phyloP scores from a whole-genome alignment of 805 yeast genomes.

The Candida koratica region DNA sequence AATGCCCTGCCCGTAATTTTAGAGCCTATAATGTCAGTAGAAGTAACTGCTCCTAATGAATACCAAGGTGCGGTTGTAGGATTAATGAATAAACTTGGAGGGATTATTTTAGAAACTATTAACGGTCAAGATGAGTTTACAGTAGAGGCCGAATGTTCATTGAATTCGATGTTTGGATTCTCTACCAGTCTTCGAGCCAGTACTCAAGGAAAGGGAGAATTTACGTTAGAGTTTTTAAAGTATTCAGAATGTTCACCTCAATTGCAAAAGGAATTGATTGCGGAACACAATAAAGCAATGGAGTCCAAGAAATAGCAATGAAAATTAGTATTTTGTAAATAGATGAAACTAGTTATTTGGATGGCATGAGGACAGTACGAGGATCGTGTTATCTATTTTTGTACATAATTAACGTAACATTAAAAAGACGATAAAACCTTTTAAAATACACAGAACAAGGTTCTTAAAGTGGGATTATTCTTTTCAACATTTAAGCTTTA shows the following conservation, averaged over 20 bases:
- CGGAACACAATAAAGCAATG: conserved; percentile 53
- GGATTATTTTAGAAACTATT: conserved; percentile 90
- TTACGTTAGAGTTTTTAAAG: conserved; percentile 88
- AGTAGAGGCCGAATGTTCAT: conserved; percentile 90
- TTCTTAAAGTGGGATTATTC: conserved; percentile 11
- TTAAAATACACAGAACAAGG: conserved; percentile 11
- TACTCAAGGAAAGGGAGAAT: conserved; percentile 99
- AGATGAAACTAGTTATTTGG: not conserved
- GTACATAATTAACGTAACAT: conserved; percentile 25
- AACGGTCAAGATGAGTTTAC: conserved; percentile 93
- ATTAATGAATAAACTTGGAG: conserved; percentile 84
- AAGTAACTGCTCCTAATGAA: conserved; percentile 91
- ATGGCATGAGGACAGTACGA: not conserved
- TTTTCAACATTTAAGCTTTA: conserved; percentile 63
- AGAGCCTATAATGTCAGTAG: conserved; percentile 95
- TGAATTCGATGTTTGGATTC: conserved; percentile 93
- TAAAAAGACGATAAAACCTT: conserved; percentile 19
- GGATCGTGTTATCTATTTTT: conserved; percentile 14
- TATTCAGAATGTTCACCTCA: conserved; percentile 90
- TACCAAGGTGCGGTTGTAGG: conserved; percentile 94
- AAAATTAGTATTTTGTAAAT: not conserved
- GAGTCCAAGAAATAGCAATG: conserved; percentile 19
- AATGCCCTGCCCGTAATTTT: conserved; percentile 80
- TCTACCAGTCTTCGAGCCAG: conserved; percentile 93
- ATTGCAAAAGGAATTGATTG: conserved; percentile 84